Conservation (phyloP, 257 asterid genomes). For the Fraxinus quadrangulata region DNA sequence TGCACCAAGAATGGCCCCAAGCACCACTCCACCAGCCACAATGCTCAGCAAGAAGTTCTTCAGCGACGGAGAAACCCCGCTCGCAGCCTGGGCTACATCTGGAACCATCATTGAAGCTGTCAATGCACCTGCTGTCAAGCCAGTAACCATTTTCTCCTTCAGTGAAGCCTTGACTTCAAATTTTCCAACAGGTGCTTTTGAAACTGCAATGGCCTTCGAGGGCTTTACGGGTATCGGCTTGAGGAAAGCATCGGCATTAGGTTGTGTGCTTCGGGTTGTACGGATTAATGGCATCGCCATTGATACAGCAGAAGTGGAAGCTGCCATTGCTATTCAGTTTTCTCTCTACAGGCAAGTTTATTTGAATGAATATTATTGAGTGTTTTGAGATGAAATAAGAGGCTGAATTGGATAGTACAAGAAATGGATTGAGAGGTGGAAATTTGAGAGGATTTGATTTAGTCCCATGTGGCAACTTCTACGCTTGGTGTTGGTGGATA, state of each 20-base stretch:
- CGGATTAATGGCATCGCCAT: slow-evolving; percentile 48
- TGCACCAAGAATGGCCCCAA: slow-evolving; percentile 46
- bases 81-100: slow-evolving; percentile 67
- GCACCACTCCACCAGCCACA: slow-evolving; percentile 61
- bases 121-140: slow-evolving; percentile 62
- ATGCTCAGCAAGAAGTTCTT: slow-evolving; percentile 77
- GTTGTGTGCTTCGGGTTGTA: slow-evolving; percentile 29
- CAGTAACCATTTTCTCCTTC: slow-evolving; percentile 61
- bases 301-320: slow-evolving; percentile 56
- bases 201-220: slow-evolving; percentile 18
- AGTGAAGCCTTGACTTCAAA: slow-evolving; percentile 56
- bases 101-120: slow-evolving; percentile 62
- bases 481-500: slow-evolving; percentile 45
- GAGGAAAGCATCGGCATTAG: slow-evolving; percentile 39
- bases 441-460: slow-evolving; percentile 22
- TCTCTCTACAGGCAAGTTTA: background rate
- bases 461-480: slow-evolving; percentile 49
- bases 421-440: slow-evolving; percentile 28
- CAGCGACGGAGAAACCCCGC: slow-evolving; percentile 50
- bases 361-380: slow-evolving; percentile 13
- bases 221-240: slow-evolving; percentile 48
- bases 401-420: too few relatives aligned
- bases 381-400: slow-evolving; percentile 26
- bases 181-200: slow-evolving; percentile 35
- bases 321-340: slow-evolving; percentile 30